Conservation (phyloP, 805 yeast species). For the Tetrapisispora nanseiensis region DNA sequence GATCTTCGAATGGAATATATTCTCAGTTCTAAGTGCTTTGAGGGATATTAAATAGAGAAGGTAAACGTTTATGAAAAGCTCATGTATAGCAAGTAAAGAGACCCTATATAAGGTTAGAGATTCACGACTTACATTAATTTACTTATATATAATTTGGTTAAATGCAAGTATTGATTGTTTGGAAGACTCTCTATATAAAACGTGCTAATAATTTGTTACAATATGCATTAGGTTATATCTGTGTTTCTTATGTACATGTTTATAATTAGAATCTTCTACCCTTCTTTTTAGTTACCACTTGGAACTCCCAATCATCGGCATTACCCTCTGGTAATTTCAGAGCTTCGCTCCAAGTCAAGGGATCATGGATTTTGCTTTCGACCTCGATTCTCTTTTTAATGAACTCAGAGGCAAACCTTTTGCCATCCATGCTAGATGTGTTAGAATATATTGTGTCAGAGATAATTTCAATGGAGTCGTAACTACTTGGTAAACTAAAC, state of each 20-base stretch:
- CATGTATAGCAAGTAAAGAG: no score
- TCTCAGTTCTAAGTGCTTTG: no score
- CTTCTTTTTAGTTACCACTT: constrained; percentile 56
- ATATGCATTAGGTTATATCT: no score
- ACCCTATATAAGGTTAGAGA: no score
- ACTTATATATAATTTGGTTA: no score
- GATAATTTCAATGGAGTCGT: constrained; percentile 74
- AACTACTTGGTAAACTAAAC: constrained; percentile 64
- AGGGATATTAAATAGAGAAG: no score
- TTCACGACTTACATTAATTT: no score
- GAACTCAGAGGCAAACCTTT: constrained; percentile 88
- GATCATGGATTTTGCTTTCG: constrained; percentile 43
- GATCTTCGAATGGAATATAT: no score
- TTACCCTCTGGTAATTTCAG: constrained; percentile 36
- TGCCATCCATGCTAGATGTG: constrained; percentile 86
- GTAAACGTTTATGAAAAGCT: no score
- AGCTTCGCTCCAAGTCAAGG: constrained; percentile 68
- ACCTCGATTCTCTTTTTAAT: constrained; percentile 64
- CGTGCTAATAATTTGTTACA: no score
- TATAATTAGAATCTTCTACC: constrained; percentile 34
- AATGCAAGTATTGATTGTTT: no score
- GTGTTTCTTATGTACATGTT: background rate
- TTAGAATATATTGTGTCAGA: constrained; percentile 87
- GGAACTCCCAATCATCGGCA: constrained; percentile 51
- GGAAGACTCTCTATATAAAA: no score